Conservation (phyloP, 1,139 yeast species). For the Blastobotrys arbuscula region DNA sequence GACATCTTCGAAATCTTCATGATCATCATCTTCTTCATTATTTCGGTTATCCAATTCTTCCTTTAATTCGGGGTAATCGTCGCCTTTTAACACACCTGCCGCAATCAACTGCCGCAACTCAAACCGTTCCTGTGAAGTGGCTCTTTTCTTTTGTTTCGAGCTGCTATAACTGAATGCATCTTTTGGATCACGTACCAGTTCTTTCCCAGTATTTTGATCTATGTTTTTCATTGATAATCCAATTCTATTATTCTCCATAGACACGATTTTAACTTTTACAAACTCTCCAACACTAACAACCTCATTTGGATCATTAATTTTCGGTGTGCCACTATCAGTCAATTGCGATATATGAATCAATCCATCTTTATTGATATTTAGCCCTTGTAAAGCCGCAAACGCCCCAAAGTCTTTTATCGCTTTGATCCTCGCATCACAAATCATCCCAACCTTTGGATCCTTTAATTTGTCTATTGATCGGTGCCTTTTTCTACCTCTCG, state of each 20-base stretch:
- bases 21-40: neutral
- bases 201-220: constrained; percentile 64
- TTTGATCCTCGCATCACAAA: constrained; percentile 57
- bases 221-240: constrained; percentile 68
- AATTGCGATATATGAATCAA: constrained; percentile 75
- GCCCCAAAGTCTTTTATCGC: constrained; percentile 71
- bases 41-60: constrained; percentile 31
- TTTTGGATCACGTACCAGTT: constrained; percentile 14
- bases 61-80: constrained; percentile 65
- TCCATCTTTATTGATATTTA: constrained; percentile 40
- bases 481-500: constrained; percentile 11
- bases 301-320: constrained; percentile 57
- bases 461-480: constrained; percentile 10
- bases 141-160: constrained; percentile 37
- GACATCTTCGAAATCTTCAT: constrained; percentile 45
- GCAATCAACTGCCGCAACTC: constrained; percentile 78
- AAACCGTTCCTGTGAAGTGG: constrained; percentile 88
- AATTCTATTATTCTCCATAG: constrained; percentile 45
- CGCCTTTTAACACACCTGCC: constrained; percentile 65
- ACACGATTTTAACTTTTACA: constrained; percentile 58
- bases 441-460: constrained; percentile 32
- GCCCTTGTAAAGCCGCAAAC: constrained; percentile 50
- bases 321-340: constrained; percentile 33
- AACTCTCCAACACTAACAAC: constrained; percentile 51
- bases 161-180: constrained; percentile 1